Evolutionary conservation across 2,329 filamentous ascomycete species (phyloP), one percentile per base, ranked within the genome.

Genomic region (Fusarium sp.): DNA sequence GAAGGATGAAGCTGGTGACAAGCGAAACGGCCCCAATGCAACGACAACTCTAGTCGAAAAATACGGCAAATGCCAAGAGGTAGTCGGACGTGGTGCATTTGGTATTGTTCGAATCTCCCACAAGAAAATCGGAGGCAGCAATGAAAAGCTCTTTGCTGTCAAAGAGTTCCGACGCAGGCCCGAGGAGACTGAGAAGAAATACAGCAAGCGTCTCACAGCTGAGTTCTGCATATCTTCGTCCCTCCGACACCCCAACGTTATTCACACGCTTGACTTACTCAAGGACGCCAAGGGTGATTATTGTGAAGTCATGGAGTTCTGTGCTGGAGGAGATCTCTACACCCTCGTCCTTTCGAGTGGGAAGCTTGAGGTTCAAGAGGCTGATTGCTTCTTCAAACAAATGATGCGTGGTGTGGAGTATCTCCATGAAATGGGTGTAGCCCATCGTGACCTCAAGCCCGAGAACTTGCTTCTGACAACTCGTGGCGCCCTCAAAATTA

Each of bases 221-320:
- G 96, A 99, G 78, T 99, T 99, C 80, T 98, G 96, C 82, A 98
- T 99, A 74, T 98, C 96, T 2, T 98, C 95, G 0, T 97, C 94
- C 12, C 88, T 99, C 66, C 93, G 94, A 69, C 96, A 99, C 78
- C 95, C 96, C 16, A 99, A 99, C 78, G 93, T 99, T 75, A 99
- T 99, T 74, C 96, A 98, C 80, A 99, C 96, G 1, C 88, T 99
- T 55, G 96, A 99, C 78, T 87, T 99, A 13, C 87, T 99, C 42
- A 93, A 98, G 81, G 96, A 99, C 77, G 90, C 95, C 74, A 98
- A 98, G 82, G 96, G 96, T 64, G 94, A 97, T 78, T 98, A 96
- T 80, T 99, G 96, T 81, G 96, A 99, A 80, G 96, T 99, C 55
- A 99, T 99, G 96, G 96, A 99, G 81, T 99, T 96, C 78, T 99